Percentiles rank a stretch among this genome's conserved stretches.
Evolutionary conservation across 352 stramenopile genomes (phyloP).

Genomic region (Blastocystis sp.): DNA sequence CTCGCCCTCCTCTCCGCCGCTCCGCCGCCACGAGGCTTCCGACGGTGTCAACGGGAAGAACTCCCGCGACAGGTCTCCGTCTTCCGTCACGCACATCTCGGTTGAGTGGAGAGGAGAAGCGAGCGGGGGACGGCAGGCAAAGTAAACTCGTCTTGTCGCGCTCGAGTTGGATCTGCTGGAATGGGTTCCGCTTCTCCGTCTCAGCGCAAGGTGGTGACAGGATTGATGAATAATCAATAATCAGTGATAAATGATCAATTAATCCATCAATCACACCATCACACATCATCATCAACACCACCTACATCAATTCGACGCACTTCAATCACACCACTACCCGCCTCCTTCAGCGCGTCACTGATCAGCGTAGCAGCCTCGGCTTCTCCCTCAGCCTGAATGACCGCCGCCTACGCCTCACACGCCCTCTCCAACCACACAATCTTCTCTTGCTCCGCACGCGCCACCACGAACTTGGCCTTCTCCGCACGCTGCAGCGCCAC

Average conservation of each 20-base stretch:
- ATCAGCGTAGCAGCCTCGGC: slow-evolving; percentile 91
- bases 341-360: slow-evolving; percentile 90
- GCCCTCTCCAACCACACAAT: slow-evolving; percentile 65
- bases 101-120: no score
- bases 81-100: no score
- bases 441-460: slow-evolving; percentile 93
- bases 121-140: no score
- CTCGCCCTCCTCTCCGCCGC: neutral
- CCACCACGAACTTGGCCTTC: slow-evolving; percentile 94
- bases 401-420: slow-evolving; percentile 67
- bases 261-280: neutral
- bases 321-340: slow-evolving; percentile 92
- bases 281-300: neutral
- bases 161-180: no score
- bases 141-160: no score
- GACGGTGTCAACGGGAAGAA: neutral
- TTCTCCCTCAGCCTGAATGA: slow-evolving; percentile 87
- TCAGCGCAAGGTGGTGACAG: no score
- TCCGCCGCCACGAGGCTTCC: no score
- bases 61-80: neutral
- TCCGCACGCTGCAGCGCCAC: slow-evolving; percentile 98
- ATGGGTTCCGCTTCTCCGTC: no score
- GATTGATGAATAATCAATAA: no score
- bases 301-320: slow-evolving; percentile 88
- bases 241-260: no score